Evolutionary conservation across 768 basidiomycete genomes (phyloP), one percentile per base, ranked within the genome.

Genomic region (Cyathus striatus): DNA sequence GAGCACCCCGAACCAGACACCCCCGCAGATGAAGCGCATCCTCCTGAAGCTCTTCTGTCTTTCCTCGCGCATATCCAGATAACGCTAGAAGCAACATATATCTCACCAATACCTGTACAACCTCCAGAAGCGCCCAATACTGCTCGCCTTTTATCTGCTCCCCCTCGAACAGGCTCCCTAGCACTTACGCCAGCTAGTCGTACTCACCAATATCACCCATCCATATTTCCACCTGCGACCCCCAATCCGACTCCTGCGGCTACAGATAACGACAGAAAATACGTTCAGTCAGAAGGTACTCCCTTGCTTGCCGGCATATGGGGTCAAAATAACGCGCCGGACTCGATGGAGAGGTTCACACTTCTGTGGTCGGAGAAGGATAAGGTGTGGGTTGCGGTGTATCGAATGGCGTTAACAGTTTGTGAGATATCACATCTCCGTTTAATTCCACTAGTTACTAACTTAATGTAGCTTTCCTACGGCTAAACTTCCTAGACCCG

Each of bases 191-290:
- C 51, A 22, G 68, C 62, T 35, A 55, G 64, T 3, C 62, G 66
- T 38, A 57, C 61, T 20, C 66, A 64, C 32, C 55, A 65, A 16
- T 69, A 50, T 16, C 76, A 78, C 47, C 82, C 85, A 1, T 81
- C 83, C 2, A 83, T 90, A 53, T 76, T 86, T 49, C 90, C 89
- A 22, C 90, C 90, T 1, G 69, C 69, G 40, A 96, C 92, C 0
- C 93, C 92, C 0, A 83, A 86, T 57, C 92, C 92, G 1, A 83
- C 82, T 13, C 92, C 92, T 1, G 68, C 76, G 1, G 82, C 86
- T 21, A 72, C 76, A 0, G 81, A 83, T 23, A 72, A 76, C 13
- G 92, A 96, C 61, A 73, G 76, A 34, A 75, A 79, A 56, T 96
- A 94, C 57, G 79, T 81, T 1, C 75, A 78, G 23, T 73, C 87